These are phyloP conservation scores for Schrenkiella parvula DNA, from an alignment of 345 rosid species.

Conservation along the genomic window DNA sequence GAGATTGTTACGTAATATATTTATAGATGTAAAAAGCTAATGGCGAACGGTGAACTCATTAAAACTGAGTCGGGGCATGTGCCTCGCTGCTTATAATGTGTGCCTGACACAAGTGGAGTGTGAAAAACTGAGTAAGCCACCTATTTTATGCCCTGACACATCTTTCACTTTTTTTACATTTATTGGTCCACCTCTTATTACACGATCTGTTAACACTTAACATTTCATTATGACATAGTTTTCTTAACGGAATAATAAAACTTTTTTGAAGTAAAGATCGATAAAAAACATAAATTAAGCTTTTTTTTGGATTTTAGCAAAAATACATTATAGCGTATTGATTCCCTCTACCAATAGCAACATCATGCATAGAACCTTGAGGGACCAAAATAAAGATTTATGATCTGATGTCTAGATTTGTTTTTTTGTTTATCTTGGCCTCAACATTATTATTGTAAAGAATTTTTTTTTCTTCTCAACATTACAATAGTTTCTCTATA, in stretches of 20 bases:
- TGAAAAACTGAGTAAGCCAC: conserved; percentile 32
- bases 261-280: neutral
- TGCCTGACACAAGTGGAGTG: conserved; percentile 32
- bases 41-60: neutral
- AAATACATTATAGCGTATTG: conserved; percentile 13
- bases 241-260: neutral
- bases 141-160: conserved; percentile 32
- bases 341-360: conserved; percentile 24
- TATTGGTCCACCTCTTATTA: conserved; percentile 29
- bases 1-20: conserved; percentile 15
- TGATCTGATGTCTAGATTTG: conserved; percentile 31
- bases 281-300: neutral
- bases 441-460: conserved; percentile 6
- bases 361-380: conserved; percentile 32
- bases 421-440: conserved; percentile 20
- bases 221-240: neutral
- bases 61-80: conserved; percentile 23
- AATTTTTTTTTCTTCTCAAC: neutral
- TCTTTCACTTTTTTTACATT: conserved; percentile 12
- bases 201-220: neutral
- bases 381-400: conserved; percentile 23
- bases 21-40: conserved; percentile 11
- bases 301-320: conserved; percentile 17
- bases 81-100: conserved; percentile 30
- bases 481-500: neutral